Conservation (phyloP, 2,329 filamentous ascomycete genomes). For the Diaporthe aspalathi region DNA sequence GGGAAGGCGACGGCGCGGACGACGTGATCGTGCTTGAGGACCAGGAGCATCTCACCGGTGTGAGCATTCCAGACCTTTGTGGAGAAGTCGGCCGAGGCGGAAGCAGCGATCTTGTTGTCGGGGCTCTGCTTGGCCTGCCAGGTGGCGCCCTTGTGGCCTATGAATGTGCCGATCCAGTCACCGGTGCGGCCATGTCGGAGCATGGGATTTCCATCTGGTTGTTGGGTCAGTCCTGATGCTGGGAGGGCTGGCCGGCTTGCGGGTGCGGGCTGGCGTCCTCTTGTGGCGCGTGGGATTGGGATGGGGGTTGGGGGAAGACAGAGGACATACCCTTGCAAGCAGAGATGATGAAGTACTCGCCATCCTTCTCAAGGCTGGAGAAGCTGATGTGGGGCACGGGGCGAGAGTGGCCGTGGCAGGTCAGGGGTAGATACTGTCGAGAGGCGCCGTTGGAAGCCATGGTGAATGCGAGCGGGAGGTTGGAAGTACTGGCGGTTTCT, state of each 20-base stretch:
- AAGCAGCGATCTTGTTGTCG: constrained; percentile 88
- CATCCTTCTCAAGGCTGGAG: constrained; percentile 83
- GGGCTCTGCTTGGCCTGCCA: constrained; percentile 94
- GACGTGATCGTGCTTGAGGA: constrained; percentile 92
- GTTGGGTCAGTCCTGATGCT: neutral
- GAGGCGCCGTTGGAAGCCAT: constrained; percentile 47
- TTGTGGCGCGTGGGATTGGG: neutral
- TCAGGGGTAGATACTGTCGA: constrained; percentile 83
- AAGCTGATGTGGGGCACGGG: constrained; percentile 93
- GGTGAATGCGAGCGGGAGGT: constrained; percentile 4
- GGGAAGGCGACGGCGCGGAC: constrained; percentile 94
- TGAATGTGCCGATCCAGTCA: constrained; percentile 98
- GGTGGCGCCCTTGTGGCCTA: constrained; percentile 97
- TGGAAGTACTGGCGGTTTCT: neutral
- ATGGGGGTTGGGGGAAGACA: too few relatives aligned
- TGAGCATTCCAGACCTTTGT: constrained; percentile 98
- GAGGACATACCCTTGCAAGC: constrained; percentile 80
- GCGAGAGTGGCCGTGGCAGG: constrained; percentile 93
- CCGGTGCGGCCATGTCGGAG: constrained; percentile 95
- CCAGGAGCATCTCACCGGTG: constrained; percentile 88
- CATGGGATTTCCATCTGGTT: constrained; percentile 94
- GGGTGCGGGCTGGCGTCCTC: too few relatives aligned
- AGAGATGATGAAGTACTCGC: constrained; percentile 91
- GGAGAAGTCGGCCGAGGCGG: constrained; percentile 95
- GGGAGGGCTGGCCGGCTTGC: neutral